These are phyloP conservation scores for Obba rivulosa DNA, from an alignment of 768 basidiomycete genomes.

Conservation along the genomic window DNA sequence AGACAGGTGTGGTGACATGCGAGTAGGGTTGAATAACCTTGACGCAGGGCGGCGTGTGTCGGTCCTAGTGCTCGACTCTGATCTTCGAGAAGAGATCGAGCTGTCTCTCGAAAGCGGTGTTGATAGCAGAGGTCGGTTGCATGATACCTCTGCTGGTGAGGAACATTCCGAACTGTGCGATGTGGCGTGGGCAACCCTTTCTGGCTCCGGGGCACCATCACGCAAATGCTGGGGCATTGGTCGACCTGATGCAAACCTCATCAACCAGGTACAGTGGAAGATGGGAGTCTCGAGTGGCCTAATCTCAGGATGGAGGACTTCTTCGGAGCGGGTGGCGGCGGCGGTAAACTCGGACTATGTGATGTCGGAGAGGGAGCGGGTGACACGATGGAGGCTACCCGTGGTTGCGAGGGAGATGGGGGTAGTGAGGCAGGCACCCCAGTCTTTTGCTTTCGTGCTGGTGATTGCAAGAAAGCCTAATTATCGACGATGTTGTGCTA, in stretches of 20 bases:
- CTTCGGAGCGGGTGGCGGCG: neutral
- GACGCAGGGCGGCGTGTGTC: conserved; percentile 5
- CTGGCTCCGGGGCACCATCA: conserved; percentile 2
- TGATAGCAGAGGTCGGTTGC: neutral
- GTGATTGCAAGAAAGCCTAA: neutral
- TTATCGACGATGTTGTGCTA: too few relatives aligned
- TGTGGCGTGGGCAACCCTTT: conserved; percentile 2
- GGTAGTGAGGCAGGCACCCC: too few relatives aligned
- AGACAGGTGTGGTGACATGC: too few relatives aligned
- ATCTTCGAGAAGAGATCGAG: conserved; percentile 4
- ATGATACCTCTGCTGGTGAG: neutral
- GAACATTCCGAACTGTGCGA: conserved; percentile 15
- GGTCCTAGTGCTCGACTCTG: neutral
- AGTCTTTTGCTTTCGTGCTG: neutral
- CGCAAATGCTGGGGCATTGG: conserved; percentile 5
- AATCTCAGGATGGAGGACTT: conserved; percentile 4
- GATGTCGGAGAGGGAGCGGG: too few relatives aligned
- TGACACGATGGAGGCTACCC: neutral
- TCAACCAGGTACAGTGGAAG: conserved; percentile 11
- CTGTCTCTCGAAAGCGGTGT: neutral
- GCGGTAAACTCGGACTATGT: neutral
- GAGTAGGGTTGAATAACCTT: too few relatives aligned
- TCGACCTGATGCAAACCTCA: conserved; percentile 19
- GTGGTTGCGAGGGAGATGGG: neutral
- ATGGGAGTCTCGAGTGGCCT: conserved; percentile 1